phyloP scores from a whole-genome alignment of 441 rosid genomes.

The Rhodomyrtus psidioides region DNA sequence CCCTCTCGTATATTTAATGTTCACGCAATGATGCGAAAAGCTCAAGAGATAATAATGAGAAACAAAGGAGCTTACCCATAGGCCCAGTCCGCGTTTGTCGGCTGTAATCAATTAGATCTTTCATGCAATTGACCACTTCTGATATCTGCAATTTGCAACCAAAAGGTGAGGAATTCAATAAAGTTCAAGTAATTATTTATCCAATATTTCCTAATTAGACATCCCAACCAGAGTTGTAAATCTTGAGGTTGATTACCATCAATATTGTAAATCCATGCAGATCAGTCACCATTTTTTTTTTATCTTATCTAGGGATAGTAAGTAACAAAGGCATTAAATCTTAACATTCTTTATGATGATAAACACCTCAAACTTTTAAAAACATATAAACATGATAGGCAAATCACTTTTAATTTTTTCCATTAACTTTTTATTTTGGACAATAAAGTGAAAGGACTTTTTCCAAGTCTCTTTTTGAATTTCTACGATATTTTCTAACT shows the following conservation, averaged over 20 bases:
- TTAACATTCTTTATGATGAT: neutral
- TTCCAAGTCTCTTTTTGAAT: neutral
- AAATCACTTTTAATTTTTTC: neutral
- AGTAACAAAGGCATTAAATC: neutral
- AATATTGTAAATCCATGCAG: neutral
- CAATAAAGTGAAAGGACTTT: neutral
- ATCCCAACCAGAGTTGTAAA: neutral
- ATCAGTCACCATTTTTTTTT: neutral
- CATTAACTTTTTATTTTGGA: neutral
- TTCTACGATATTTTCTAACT: neutral
- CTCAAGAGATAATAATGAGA: neutral
- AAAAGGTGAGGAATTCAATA: neutral
- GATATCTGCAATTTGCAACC: constrained; percentile 24
- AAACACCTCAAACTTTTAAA: neutral
- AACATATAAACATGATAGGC: neutral
- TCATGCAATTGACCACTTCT: constrained; percentile 38
- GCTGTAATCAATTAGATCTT: constrained; percentile 33
- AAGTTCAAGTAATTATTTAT: neutral
- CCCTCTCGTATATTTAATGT: neutral
- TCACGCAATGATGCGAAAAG: neutral
- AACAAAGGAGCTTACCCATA: constrained; percentile 23
- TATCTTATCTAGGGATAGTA: neutral
- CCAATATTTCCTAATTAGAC: neutral
- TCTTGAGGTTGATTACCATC: neutral
- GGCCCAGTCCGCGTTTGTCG: constrained; percentile 26